Evolutionary conservation across 495 filamentous ascomycete genomes (phyloP).

Genomic region (Trichocladium antarcticum): DNA sequence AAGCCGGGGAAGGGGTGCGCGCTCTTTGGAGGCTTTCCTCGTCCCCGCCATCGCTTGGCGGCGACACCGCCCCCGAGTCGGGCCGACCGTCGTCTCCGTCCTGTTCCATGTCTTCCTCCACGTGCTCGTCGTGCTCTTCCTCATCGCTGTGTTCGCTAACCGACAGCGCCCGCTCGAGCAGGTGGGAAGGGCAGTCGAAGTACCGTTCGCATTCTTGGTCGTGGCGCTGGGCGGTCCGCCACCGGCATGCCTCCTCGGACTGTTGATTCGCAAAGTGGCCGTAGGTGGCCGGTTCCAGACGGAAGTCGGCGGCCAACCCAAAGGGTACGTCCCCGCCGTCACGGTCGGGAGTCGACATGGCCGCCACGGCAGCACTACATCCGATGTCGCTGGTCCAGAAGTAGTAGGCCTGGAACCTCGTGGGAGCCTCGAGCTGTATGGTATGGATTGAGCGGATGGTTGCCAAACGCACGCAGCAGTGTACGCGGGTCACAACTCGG

Average conservation of each 20-base stretch:
- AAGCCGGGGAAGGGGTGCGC: constrained; percentile 3
- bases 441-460: too few species aligned
- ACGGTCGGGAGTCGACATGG: constrained; percentile 16
- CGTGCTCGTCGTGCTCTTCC: constrained; percentile 2
- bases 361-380: background rate
- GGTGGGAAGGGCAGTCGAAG: constrained; percentile 35
- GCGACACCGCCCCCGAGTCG: constrained; percentile 9
- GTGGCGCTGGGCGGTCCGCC: constrained; percentile 25
- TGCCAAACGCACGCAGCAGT: too few species aligned
- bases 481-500: too few species aligned
- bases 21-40: background rate
- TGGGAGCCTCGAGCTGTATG: too few species aligned
- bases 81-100: background rate
- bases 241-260: constrained; percentile 16
- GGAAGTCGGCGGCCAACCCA: background rate
- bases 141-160: constrained; percentile 8
- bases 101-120: background rate
- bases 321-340: constrained; percentile 11
- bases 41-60: constrained; percentile 5
- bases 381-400: too few species aligned
- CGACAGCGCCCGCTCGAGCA: constrained; percentile 21
- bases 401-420: too few species aligned
- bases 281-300: background rate
- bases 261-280: background rate
- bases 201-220: constrained; percentile 35